Percentiles rank a stretch among this genome's conserved stretches.
Evolutionary conservation across 805 yeast genomes (phyloP).

Genomic region (Candida koratica): DNA sequence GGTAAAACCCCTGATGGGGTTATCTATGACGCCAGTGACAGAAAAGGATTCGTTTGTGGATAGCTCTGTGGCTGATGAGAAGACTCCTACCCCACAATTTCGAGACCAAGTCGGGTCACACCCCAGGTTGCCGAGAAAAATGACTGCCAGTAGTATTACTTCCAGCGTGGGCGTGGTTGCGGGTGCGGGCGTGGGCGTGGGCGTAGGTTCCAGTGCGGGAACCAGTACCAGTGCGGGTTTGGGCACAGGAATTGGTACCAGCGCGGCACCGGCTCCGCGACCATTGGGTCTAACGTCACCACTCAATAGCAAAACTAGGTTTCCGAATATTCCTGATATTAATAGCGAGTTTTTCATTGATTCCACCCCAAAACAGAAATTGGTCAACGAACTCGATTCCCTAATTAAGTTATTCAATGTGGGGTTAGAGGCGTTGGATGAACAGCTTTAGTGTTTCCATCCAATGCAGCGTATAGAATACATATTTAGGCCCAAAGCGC

Average conservation of each 20-base stretch:
- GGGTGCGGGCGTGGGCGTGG: no score
- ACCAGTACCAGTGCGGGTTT: no score
- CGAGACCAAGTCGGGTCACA: slow-evolving; percentile 17
- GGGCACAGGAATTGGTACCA: no score
- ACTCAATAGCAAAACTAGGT: slow-evolving; percentile 15
- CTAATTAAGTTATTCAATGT: slow-evolving; percentile 36
- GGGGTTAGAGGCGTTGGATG: slow-evolving; percentile 41
- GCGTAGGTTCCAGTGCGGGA: no score
- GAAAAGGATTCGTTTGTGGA: slow-evolving; percentile 42
- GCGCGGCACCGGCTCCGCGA: background rate
- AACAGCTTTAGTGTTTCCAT: slow-evolving; percentile 20
- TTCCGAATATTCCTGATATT: slow-evolving; percentile 36
- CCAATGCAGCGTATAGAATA: no score
- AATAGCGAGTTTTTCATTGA: slow-evolving; percentile 38
- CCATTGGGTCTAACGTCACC: slow-evolving; percentile 7
- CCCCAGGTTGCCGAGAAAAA: slow-evolving; percentile 13
- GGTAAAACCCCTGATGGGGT: slow-evolving; percentile 47
- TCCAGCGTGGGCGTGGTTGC: no score
- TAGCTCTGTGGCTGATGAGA: slow-evolving; percentile 10
- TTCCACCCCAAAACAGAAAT: slow-evolving; percentile 30
- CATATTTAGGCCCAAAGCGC: no score
- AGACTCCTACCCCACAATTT: slow-evolving; percentile 9
- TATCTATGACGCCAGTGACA: slow-evolving; percentile 78
- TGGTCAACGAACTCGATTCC: slow-evolving; percentile 34
- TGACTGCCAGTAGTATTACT: no score